Evolutionary conservation across 1,284 basidiomycete genomes (phyloP), one percentile per base, ranked within the genome.

Genomic region (Austroboletus niveus): DNA sequence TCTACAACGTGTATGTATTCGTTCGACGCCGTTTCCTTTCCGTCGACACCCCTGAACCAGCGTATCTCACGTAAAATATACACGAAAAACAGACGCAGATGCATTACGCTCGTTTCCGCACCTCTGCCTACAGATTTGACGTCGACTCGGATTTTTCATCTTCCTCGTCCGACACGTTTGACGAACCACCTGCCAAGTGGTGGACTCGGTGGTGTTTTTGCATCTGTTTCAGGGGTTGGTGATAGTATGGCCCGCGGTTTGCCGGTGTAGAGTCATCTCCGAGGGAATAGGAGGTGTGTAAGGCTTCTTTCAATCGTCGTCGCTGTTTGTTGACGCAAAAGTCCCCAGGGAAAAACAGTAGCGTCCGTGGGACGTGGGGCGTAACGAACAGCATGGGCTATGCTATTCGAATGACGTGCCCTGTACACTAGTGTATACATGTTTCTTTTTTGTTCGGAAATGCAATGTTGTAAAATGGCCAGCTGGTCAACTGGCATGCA

Each of bases 141-240:
- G n/a, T 56, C 38, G 65, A 67, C 45, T 66, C 66, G 30, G 55
- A 60, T 22, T 20, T 49, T 2, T 69, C 61, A 2, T 67, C 64
- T 9, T 31, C 32, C 10, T 68, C 63, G 31, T 61, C 61, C 11
- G 62, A 66, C 34, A 58, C 61, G 36, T 64, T 62, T 27, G 59
- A 64, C 38, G 61, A 66, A 7, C 52, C 48, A 1, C 53, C 49
- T 11, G 5, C 38, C 35, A 68, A 56, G 20, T 68, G 63, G 63
- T 65, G 63, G 59, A 53, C 40, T 24, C 45, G 48, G 34, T 50
- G 45, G 20, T 57, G 56, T 35, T 51, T 57, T 20, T 55, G 53
- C 8, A 42, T 58, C 1, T 69, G 63, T 48, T 57, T 64, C 56
- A 68, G 51, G 51, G 57, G 60, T 8, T 57, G 63, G 68, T 65